Evolutionary conservation across 495 filamentous ascomycete species (phyloP).

Genomic region (Bacidia rubella): DNA sequence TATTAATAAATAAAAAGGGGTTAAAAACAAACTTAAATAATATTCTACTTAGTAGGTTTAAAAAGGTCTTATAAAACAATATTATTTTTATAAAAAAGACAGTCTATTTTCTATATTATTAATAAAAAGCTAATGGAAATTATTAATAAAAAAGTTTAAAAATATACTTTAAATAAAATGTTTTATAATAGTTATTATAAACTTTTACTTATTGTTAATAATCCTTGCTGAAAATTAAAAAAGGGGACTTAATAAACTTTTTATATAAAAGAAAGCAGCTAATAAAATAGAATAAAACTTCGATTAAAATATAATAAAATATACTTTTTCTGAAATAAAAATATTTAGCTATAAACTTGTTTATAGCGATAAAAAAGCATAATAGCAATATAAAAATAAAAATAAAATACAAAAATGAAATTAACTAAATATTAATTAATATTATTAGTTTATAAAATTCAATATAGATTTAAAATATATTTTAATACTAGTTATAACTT

Average conservation of each 20-base stretch:
- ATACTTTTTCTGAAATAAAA: neutral
- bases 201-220: neutral
- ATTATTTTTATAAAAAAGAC: too few species aligned
- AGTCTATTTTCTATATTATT: neutral
- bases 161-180: neutral
- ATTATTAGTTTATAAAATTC: constrained; percentile 8
- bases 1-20: too few species aligned
- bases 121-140: too few species aligned
- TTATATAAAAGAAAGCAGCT: constrained; percentile 7
- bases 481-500: neutral
- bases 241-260: constrained; percentile 1
- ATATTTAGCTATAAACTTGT: neutral
- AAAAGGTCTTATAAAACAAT: too few species aligned
- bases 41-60: too few species aligned
- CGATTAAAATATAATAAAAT: constrained; percentile 9
- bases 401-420: constrained; percentile 6
- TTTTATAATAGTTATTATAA: neutral
- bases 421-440: neutral
- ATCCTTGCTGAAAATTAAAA: neutral
- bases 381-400: neutral
- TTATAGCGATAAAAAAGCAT: constrained; percentile 3
- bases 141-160: too few species aligned
- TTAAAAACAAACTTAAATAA: too few species aligned
- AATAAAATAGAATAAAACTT: constrained; percentile 11
- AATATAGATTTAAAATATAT: constrained; percentile 4